Conservation (phyloP, 1,284 basidiomycete genomes). For the Tilletia setariae region DNA sequence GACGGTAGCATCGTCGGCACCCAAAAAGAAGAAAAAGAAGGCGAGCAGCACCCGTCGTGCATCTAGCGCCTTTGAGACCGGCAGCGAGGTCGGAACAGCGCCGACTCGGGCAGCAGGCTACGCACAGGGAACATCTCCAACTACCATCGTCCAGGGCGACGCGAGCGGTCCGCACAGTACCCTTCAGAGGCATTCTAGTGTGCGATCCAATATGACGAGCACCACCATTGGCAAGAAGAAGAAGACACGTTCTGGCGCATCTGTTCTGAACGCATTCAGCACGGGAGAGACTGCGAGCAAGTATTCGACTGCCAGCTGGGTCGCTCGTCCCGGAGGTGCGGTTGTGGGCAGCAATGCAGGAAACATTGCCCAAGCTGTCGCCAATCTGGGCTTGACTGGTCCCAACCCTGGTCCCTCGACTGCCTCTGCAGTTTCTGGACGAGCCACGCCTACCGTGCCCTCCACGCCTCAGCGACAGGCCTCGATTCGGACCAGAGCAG, state of each 20-base stretch:
- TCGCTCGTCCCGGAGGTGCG: constrained; percentile 11
- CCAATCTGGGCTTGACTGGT: constrained; percentile 39
- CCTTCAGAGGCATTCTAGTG: not conserved
- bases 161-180: not conserved
- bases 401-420: constrained; percentile 5
- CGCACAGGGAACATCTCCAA: not conserved
- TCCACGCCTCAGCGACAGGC: constrained; percentile 9
- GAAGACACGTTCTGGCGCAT: constrained; percentile 25
- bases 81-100: constrained; percentile 46
- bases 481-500: constrained; percentile 9
- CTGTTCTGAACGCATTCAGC: constrained; percentile 25
- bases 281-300: constrained; percentile 25
- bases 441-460: not conserved
- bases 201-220: not conserved
- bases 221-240: constrained; percentile 33
- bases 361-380: constrained; percentile 37
- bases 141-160: not conserved
- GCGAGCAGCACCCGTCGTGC: constrained; percentile 24
- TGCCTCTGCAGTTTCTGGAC: not conserved
- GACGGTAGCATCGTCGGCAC: constrained; percentile 24
- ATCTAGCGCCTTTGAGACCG: constrained; percentile 18
- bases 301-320: constrained; percentile 25
- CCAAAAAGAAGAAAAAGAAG: constrained; percentile 36
- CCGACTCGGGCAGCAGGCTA: constrained; percentile 34
- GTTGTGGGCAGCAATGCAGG: constrained; percentile 19